These are phyloP conservation scores for Filosporella fistucella DNA, from an alignment of 495 filamentous ascomycete species.

Conservation along the genomic window DNA sequence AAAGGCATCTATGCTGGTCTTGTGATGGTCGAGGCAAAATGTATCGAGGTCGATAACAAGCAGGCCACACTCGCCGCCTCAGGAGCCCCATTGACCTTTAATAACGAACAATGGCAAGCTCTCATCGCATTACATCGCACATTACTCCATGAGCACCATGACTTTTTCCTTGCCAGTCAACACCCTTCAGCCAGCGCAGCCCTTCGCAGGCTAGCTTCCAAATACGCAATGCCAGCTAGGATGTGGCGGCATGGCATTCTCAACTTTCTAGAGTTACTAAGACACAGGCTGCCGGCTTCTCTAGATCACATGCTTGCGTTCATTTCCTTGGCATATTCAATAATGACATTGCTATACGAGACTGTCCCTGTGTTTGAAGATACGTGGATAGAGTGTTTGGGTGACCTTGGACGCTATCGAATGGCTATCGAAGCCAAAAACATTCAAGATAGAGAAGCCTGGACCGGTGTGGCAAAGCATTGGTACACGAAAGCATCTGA, in stretches of 20 bases:
- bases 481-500: conserved; percentile 83
- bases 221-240: conserved; percentile 20
- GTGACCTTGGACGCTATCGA: conserved; percentile 58
- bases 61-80: conserved; percentile 46
- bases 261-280: conserved; percentile 67
- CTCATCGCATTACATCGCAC: conserved; percentile 67
- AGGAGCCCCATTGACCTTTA: conserved; percentile 50
- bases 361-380: conserved; percentile 72
- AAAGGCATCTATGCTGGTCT: conserved; percentile 3
- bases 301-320: conserved; percentile 80
- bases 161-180: conserved; percentile 73
- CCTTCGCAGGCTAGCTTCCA: conserved; percentile 7
- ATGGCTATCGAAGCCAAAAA: conserved; percentile 80
- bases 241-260: conserved; percentile 62
- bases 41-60: conserved; percentile 7
- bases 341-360: conserved; percentile 74
- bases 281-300: conserved; percentile 61
- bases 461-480: conserved; percentile 68
- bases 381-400: conserved; percentile 88
- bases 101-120: conserved; percentile 62
- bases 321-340: conserved; percentile 75
- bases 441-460: conserved; percentile 66
- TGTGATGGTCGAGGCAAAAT: conserved; percentile 1
- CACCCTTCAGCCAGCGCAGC: conserved; percentile 54
- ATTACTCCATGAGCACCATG: conserved; percentile 70